Evolutionary conservation across 129 eudicot species (phyloP).

Genomic region (Tanacetum coccineum): DNA sequence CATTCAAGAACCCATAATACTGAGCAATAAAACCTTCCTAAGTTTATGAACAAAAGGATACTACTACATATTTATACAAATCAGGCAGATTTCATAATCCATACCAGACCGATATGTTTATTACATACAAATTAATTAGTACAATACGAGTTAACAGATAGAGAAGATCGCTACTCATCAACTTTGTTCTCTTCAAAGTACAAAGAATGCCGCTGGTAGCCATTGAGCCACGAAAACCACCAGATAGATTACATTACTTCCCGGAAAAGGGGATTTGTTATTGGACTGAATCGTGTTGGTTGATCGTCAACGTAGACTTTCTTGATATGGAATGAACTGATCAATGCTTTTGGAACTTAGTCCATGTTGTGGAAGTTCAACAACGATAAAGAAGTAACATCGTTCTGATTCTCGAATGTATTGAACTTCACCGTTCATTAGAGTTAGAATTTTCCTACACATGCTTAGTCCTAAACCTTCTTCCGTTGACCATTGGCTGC

Average conservation of each 20-base stretch:
- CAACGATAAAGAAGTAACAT: conserved; percentile 57
- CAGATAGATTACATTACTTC: conserved; percentile 8
- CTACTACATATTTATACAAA: background rate
- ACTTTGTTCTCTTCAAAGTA: background rate
- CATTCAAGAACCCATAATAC: too few species aligned
- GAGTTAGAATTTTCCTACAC: conserved; percentile 67
- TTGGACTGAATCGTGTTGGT: conserved; percentile 7
- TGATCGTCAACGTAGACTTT: conserved; percentile 12
- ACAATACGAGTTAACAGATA: background rate
- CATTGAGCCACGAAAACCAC: conserved; percentile 13
- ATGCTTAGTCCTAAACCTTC: conserved; percentile 83
- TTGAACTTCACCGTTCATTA: conserved; percentile 80
- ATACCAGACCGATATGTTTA: conserved; percentile 4
- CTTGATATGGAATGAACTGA: conserved; percentile 20
- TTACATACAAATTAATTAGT: background rate
- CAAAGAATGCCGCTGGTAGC: conserved; percentile 9
- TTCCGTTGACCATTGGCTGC: conserved; percentile 58
- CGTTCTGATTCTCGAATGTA: conserved; percentile 82
- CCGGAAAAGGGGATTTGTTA: conserved; percentile 1
- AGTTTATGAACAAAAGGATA: background rate
- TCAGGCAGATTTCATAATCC: background rate
- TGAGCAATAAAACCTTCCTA: background rate
- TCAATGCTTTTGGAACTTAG: conserved; percentile 24
- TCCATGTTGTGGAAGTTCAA: conserved; percentile 48
- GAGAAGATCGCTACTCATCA: conserved; percentile 8